Base-by-base conservation (phyloP, 345 rosid genomes). In the Aquilaria yunnanensis region DNA sequence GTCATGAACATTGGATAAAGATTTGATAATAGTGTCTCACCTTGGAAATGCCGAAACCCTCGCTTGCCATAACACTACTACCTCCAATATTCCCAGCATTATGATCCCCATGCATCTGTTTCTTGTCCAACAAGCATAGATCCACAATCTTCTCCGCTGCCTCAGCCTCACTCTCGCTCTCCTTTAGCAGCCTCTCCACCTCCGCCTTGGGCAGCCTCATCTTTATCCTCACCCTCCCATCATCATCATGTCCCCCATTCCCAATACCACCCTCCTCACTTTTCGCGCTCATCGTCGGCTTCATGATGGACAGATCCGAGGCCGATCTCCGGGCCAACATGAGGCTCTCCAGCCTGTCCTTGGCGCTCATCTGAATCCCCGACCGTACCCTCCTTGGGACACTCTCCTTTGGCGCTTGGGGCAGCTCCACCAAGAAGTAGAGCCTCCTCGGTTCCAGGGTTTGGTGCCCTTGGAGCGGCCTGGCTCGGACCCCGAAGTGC, bases 381-480 rank as follows among this genome's bases (percentile, higher is more conserved):
- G 96, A 95, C 72, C 87, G 77, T 57, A 75, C 96, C 75, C 94
- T 83, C 57, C 97, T 79, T 2, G 97, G 81, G 8, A 11, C 63
- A 49, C 62, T 70, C 67, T 79, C 84, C 1, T 64, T 57, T 9
- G 78, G 58, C 46, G 57, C 64, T 51, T 81, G 64, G 0, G 97
- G 97, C 54, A 88, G 68, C 67, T 78, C 96, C 13, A 91, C 91
- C 61, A 95, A 65, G 78, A 95, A 95, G 49, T 95, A 95, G 10
- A 95, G 80, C 87, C 96, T 71, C 70, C 81, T 82, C 0, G 96
- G 74, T 53, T 80, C 84, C 83, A 95, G 65, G 32, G 72, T 54
- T 32, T 85, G 90, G n/a, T 83, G 66, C 12, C 70, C 70, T 5
- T 83, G 77, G 46, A 89, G 64, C 0, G 96, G 93, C 75, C 85